phyloP scores from a whole-genome alignment of 23 red algal genomes.

The Chondrus crispus region DNA sequence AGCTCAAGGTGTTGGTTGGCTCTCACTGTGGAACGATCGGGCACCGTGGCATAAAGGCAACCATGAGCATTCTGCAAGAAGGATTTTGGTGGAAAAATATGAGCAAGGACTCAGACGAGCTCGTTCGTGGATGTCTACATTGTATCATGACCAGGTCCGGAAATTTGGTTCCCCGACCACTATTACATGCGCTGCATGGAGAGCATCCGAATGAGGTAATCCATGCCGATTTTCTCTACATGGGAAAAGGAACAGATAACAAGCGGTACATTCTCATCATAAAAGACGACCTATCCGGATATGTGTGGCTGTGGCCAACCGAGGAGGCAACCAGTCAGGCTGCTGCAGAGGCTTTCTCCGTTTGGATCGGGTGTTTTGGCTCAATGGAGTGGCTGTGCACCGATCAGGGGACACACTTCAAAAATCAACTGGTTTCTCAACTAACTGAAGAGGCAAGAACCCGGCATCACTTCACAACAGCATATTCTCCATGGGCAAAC shows the following conservation, averaged over 20 bases:
- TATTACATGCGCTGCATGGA: constrained; percentile 8
- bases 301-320: constrained; percentile 28
- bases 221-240: constrained; percentile 18
- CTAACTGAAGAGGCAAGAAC: neutral
- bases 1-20: neutral
- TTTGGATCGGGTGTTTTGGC: constrained; percentile 19
- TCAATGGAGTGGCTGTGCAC: neutral
- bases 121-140: neutral
- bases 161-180: neutral
- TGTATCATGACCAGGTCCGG: neutral
- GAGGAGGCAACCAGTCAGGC: neutral
- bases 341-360: neutral
- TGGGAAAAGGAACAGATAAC: neutral
- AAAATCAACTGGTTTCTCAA: neutral
- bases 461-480: constrained; percentile 34
- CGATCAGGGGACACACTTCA: neutral
- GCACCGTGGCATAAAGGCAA: constrained; percentile 22
- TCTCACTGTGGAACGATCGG: constrained; percentile 14
- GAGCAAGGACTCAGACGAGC: neutral
- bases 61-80: neutral
- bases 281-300: neutral
- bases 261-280: neutral
- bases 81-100: constrained; percentile 14
- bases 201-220: neutral
- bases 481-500: constrained; percentile 40